A percentile compares a stretch with the other conserved stretches of the same genome.
These are phyloP conservation scores for Haplosporangium sp. DNA, from an alignment of 371 early-diverging fungal genomes.

Conservation along the genomic window DNA sequence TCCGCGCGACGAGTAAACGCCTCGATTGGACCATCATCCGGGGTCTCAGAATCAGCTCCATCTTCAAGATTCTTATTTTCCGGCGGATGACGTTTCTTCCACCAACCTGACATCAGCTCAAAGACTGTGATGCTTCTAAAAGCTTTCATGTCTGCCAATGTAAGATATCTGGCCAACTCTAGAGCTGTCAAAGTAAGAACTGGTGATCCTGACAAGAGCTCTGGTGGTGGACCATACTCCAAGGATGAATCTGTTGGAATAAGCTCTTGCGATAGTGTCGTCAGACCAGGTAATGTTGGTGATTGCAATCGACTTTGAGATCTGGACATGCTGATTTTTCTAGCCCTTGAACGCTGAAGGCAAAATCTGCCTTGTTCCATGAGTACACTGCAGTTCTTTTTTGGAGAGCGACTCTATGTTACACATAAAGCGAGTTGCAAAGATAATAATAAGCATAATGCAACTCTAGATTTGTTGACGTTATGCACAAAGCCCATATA, in stretches of 20 bases:
- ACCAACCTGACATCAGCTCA: constrained; percentile 60
- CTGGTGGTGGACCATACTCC: constrained; percentile 35
- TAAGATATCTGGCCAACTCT: constrained; percentile 62
- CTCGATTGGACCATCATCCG: constrained; percentile 58
- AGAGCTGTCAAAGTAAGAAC: constrained; percentile 56
- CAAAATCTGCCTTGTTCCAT: constrained; percentile 55
- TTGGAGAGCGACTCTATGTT: constrained; percentile 34
- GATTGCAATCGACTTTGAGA: constrained; percentile 8
- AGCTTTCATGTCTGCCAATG: constrained; percentile 59
- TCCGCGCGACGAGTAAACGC: constrained; percentile 62
- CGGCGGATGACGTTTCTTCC: constrained; percentile 37
- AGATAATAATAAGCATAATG: background rate
- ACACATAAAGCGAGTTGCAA: background rate
- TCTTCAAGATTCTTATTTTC: constrained; percentile 23
- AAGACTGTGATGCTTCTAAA: constrained; percentile 58
- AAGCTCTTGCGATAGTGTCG: background rate
- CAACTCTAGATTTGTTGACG: background rate
- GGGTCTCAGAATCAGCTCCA: constrained; percentile 13
- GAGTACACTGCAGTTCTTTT: constrained; percentile 53
- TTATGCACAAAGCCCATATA: background rate
- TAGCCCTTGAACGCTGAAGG: constrained; percentile 46
- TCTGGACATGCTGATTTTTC: constrained; percentile 37
- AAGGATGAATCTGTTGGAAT: constrained; percentile 2
- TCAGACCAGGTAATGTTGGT: constrained; percentile 5
- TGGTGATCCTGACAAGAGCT: constrained; percentile 30